Conservation (phyloP, 805 yeast species). For the Diddensiella transvaalensis region DNA sequence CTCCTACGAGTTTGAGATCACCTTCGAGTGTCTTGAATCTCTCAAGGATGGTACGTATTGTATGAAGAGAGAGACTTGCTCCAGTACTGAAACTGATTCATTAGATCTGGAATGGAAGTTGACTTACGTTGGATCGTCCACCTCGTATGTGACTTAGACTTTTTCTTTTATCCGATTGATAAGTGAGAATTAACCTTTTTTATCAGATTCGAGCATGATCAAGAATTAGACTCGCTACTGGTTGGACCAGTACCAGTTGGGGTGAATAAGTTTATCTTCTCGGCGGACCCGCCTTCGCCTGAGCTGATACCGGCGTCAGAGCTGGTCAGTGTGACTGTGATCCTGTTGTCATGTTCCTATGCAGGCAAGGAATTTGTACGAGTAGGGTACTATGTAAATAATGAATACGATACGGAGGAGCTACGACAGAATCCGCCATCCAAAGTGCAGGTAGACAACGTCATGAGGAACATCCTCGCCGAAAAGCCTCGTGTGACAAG, state of each 20-base stretch:
- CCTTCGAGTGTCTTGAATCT: constrained; percentile 94
- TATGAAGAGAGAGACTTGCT: background rate
- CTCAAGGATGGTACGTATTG: constrained; percentile 54
- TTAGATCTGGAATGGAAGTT: constrained; percentile 92
- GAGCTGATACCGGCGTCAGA: constrained; percentile 95
- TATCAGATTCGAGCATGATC: constrained; percentile 76
- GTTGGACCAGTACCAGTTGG: constrained; percentile 99
- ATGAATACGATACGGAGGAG: constrained; percentile 93
- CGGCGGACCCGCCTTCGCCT: constrained; percentile 96
- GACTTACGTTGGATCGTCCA: constrained; percentile 93
- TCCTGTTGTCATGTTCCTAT: constrained; percentile 86
- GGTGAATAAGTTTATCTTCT: constrained; percentile 83
- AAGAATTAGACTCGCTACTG: constrained; percentile 89
- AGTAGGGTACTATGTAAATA: constrained; percentile 96
- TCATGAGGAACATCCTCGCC: constrained; percentile 89
- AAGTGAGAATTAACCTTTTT: background rate
- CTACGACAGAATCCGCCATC: constrained; percentile 90
- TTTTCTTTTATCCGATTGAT: background rate
- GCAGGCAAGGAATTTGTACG: constrained; percentile 92
- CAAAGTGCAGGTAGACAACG: constrained; percentile 89
- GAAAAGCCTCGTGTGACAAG: constrained; percentile 97
- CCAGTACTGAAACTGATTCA: background rate
- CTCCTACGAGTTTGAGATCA: constrained; percentile 93
- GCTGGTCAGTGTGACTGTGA: constrained; percentile 91
- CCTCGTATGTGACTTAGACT: constrained; percentile 45